Base-by-base conservation (phyloP, 2,329 filamentous ascomycete species). In the Teratosphaeria viscida region DNA sequence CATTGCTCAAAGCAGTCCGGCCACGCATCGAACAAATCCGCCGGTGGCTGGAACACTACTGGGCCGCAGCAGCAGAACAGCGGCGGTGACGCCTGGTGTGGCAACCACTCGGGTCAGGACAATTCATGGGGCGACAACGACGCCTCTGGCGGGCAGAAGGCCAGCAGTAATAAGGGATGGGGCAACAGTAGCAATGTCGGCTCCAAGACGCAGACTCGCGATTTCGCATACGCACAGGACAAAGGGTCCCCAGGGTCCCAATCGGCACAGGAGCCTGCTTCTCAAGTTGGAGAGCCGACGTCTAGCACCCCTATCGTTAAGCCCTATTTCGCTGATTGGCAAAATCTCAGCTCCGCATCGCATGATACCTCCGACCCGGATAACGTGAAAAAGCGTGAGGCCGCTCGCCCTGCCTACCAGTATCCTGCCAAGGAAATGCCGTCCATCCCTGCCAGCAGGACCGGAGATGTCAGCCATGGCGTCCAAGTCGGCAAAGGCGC, bases 401-500 rank as follows among this genome's bases (percentile, higher is more conserved):
- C 43, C 52, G 43, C 65, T 27, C 63, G 70, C 8, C 62, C 69
- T 14, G 57, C 66, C 10, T 72, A 69, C 58, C 60, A 67, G 10
- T 71, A 71, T 8, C 68, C 71, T 5, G 69, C 71, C 6, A 67
- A 71, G 4, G 68, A 72, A 0, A 61, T 73, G 1, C 64, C 66
- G 11, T 29, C 60, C 10, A 58, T 71, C 0, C 62, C 67, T 8
- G 57, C 61, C 12, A 61, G 59, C 37, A 64, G 62, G 49, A 54
- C 61, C 11, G 56, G 59, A 27, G 61, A 62, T 47, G 62, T 66
- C 59, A 67, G 59, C 34, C 62, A 68, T 49, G 67, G 63, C 35
- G 61, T 70, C 4, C 65, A 68, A 60, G 57, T 64, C 16, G 75
- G 76, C 12, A 67, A 67, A 57, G 75, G 73, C 1, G 70, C 67